Base-by-base conservation (phyloP, 1,139 yeast species). In the Yamadazyma membranifaciens region DNA sequence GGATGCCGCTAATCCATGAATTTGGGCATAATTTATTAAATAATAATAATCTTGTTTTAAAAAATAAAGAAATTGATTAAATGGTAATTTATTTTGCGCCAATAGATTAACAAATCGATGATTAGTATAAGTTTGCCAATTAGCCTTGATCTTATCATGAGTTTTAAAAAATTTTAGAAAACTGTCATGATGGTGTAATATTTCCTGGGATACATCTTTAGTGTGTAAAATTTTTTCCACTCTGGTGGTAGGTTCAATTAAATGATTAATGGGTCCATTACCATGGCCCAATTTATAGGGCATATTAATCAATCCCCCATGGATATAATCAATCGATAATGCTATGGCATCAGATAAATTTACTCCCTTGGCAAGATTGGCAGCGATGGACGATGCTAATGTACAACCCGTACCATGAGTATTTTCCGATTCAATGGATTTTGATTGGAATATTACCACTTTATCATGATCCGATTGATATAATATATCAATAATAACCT, bases 331-430 rank as follows among this genome's bases (percentile, higher is more conserved):
- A 40, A 87, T 76, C 0, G 84, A 77, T 17, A 74, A 63, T 6
- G 69, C 69, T 6, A 86, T 73, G 0, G 95, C 68, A 3, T 68
- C 70, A 2, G 54, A 48, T 9, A 86, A 52, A 0, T 66, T 31
- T 28, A 54, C 47, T 0, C 80, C 81, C 33, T 67, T 68, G 2
- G 95, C 91, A 36, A 87, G 51, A 50, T 85, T 81, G 1, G 94
- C 80, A 0, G 95, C 83, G 50, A 89, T 83, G 1, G 95, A 75
- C 1, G 96, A 82, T 0, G 95, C 81, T 38, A 89, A 67, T 0
- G 96, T 86, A 59, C 97, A 89, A 0, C 97, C 97, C 1, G 96
- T 87, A 9, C 97, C 97, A 58, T 89, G 97, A 0, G 89, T 81
- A 52, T 81, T 78, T 3, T 62, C 56, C 1, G 87, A 70, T 3